Conservation (phyloP, 1,284 basidiomycete genomes). For the Mycosarcoma mackinlayi region DNA sequence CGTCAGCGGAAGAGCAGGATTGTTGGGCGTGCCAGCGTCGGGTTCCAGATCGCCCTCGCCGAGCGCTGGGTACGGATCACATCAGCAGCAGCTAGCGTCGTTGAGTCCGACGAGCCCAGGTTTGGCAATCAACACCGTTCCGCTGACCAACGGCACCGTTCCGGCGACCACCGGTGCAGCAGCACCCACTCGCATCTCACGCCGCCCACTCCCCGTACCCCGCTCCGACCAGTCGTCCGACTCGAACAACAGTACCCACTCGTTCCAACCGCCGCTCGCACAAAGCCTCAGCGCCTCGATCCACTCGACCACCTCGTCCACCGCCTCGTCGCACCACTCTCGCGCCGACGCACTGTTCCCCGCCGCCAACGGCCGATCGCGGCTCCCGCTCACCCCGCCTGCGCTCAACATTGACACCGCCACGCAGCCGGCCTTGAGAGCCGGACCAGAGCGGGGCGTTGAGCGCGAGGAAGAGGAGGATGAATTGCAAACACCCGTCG, state of each 20-base stretch:
- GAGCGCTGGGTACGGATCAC: neutral
- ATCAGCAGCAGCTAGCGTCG: neutral
- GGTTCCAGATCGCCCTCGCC: constrained; percentile 18
- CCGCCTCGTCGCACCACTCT: neutral
- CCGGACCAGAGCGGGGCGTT: neutral
- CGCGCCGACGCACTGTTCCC: neutral
- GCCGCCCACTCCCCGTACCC: constrained; percentile 30
- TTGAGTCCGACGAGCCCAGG: neutral
- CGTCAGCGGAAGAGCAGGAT: constrained; percentile 1
- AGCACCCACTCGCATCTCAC: constrained; percentile 14
- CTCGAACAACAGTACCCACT: constrained; percentile 24
- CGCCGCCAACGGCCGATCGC: neutral
- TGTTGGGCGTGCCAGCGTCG: constrained; percentile 18
- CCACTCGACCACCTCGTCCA: constrained; percentile 6
- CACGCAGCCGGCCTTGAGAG: too few relatives aligned
- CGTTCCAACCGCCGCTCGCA: constrained; percentile 2
- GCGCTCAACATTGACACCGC: constrained; percentile 14
- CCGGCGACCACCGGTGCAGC: neutral
- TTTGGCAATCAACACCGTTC: neutral
- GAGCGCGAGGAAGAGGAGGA: constrained; percentile 31
- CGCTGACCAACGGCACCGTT: neutral
- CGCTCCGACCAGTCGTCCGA: constrained; percentile 28
- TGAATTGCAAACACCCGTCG: constrained; percentile 47
- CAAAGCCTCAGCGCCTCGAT: constrained; percentile 2
- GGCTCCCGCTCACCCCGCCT: constrained; percentile 17